Conservation (phyloP, 2,329 filamentous ascomycete genomes). For the Decorospora gaudefroyi region DNA sequence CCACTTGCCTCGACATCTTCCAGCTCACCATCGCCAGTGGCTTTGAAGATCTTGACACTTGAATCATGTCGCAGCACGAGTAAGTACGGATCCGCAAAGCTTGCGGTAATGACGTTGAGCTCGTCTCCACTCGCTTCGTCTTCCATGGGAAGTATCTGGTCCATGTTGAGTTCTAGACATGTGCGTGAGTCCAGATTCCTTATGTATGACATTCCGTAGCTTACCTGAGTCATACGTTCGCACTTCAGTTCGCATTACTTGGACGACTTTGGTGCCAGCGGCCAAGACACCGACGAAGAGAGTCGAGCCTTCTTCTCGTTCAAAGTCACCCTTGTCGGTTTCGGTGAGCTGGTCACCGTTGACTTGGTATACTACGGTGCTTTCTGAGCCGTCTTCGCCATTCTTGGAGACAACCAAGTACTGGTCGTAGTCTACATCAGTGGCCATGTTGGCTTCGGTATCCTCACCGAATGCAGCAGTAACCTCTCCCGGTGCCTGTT, state of each 20-base stretch:
- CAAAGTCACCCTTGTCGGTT: constrained; percentile 84
- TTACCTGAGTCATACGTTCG: constrained; percentile 87
- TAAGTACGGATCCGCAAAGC: constrained; percentile 84
- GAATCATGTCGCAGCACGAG: constrained; percentile 82
- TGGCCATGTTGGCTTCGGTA: constrained; percentile 45
- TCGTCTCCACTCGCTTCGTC: constrained; percentile 81
- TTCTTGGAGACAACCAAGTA: constrained; percentile 81
- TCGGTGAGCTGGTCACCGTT: constrained; percentile 75
- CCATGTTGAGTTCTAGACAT: constrained; percentile 73
- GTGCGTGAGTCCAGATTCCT: neutral
- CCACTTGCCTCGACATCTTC: constrained; percentile 74
- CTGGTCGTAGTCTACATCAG: constrained; percentile 68
- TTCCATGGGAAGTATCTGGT: constrained; percentile 88
- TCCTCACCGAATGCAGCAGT: constrained; percentile 55
- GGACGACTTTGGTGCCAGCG: constrained; percentile 79
- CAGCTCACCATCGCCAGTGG: constrained; percentile 79
- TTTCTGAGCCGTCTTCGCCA: constrained; percentile 69
- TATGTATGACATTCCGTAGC: constrained; percentile 32
- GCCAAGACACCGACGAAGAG: constrained; percentile 84
- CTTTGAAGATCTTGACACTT: constrained; percentile 76
- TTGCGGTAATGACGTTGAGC: constrained; percentile 75
- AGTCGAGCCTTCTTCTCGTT: constrained; percentile 83
- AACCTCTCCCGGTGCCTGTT: constrained; percentile 63
- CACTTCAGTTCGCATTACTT: constrained; percentile 84
- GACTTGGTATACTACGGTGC: constrained; percentile 76